phyloP scores from a whole-genome alignment of 345 rosid species.

The Pelargonium nanum region DNA sequence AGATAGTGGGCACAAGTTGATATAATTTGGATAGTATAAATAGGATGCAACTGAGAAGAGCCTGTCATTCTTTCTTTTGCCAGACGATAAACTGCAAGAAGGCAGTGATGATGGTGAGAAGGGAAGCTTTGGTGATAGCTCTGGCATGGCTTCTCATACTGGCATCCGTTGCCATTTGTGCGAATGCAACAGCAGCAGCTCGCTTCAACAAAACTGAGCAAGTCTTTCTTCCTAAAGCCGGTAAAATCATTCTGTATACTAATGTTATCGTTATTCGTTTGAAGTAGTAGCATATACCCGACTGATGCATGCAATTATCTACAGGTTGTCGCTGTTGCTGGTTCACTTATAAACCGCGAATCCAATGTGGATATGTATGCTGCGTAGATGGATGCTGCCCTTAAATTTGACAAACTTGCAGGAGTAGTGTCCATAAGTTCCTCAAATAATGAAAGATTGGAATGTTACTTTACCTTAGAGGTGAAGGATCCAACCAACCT shows the following conservation, averaged over 20 bases:
- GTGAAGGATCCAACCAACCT: not conserved
- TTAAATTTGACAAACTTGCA: not conserved
- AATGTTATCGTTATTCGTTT: not conserved
- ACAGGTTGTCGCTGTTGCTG: constrained; percentile 29
- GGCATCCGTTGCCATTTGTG: constrained; percentile 12
- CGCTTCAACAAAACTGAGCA: constrained; percentile 10
- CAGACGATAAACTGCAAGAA: not conserved
- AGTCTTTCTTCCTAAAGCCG: constrained; percentile 16
- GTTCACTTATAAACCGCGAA: constrained; percentile 4
- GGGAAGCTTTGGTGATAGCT: constrained; percentile 10
- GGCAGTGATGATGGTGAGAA: constrained; percentile 12
- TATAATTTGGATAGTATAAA: constrained; percentile 5
- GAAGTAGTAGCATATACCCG: too few relatives aligned
- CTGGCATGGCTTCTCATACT: constrained; percentile 15
- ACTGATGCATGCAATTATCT: not conserved
- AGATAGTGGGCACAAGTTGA: not conserved
- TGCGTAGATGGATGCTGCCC: constrained; percentile 19
- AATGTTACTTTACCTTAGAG: not conserved
- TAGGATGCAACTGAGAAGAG: not conserved
- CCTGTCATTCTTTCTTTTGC: not conserved
- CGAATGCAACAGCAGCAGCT: constrained; percentile 20
- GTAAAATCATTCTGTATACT: not conserved
- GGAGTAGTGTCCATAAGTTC: not conserved
- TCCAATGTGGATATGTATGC: constrained; percentile 18
- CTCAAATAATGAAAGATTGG: not conserved